A percentile compares a stretch with the other conserved stretches of the same genome.
Evolutionary conservation across 2,329 filamentous ascomycete species (phyloP).

Genomic region (Colletotrichum sp.): DNA sequence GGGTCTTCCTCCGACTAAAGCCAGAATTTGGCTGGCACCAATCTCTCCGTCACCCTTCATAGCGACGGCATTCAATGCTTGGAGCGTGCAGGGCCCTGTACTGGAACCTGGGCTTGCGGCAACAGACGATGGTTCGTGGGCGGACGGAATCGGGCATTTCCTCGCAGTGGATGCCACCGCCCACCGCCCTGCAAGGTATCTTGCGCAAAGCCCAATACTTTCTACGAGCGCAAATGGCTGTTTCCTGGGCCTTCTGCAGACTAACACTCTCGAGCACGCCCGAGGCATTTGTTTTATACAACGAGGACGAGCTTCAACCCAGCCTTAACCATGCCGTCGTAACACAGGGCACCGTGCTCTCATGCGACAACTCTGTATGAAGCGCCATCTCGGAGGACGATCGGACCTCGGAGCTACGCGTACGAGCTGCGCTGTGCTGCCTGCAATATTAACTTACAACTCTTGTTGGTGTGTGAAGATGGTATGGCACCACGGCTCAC

Average conservation of each 20-base stretch:
- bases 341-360: neutral
- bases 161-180: neutral
- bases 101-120: neutral
- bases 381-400: neutral
- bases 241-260: neutral
- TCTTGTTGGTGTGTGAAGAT: neutral
- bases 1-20: neutral
- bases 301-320: neutral
- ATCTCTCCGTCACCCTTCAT: neutral
- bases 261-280: neutral
- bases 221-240: neutral
- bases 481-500: neutral
- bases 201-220: neutral
- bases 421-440: neutral
- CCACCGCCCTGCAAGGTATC: neutral
- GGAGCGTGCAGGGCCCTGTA: neutral
- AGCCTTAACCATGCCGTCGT: neutral
- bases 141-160: conserved; percentile 2
- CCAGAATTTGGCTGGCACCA: neutral
- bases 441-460: neutral
- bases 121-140: neutral
- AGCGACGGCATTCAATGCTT: neutral
- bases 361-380: neutral
- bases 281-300: neutral
- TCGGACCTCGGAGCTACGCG: neutral